Percentiles rank a stretch among this genome's conserved stretches.
Evolutionary conservation across 495 filamentous ascomycete species (phyloP).

Genomic region (Hyaloscypha finlandica): DNA sequence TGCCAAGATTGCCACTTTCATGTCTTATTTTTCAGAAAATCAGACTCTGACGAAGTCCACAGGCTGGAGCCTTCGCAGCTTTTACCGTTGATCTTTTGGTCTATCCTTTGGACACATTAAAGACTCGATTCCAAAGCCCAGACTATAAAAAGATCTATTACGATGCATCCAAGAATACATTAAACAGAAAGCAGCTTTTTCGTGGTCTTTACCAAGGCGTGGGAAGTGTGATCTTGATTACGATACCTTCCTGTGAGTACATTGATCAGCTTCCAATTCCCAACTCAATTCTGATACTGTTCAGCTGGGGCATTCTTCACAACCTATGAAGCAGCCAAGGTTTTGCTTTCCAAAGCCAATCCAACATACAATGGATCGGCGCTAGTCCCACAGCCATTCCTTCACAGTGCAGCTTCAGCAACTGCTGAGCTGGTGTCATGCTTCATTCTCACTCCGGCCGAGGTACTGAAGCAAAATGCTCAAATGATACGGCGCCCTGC

Average conservation of each 20-base stretch:
- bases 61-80: conserved; percentile 83
- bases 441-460: conserved; percentile 81
- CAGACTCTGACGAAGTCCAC: conserved; percentile 19
- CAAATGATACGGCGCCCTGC: conserved; percentile 58
- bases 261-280: not conserved
- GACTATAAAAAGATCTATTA: conserved; percentile 67
- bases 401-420: conserved; percentile 72
- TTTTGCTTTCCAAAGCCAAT: conserved; percentile 50
- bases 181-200: conserved; percentile 60
- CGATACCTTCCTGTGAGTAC: conserved; percentile 76
- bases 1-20: not conserved
- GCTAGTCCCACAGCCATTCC: conserved; percentile 59
- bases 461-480: conserved; percentile 92
- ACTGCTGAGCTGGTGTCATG: conserved; percentile 80
- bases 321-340: conserved; percentile 78
- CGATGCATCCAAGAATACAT: conserved; percentile 50
- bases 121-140: conserved; percentile 80
- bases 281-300: conserved; percentile 6
- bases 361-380: conserved; percentile 37
- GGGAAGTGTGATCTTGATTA: conserved; percentile 84
- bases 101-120: conserved; percentile 84
- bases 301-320: conserved; percentile 87
- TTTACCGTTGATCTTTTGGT: conserved; percentile 78
- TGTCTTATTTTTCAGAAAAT: conserved; percentile 2
- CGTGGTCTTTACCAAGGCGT: conserved; percentile 85